These are phyloP conservation scores for Leccinum arenicola DNA, from an alignment of 768 basidiomycete genomes.

Conservation along the genomic window DNA sequence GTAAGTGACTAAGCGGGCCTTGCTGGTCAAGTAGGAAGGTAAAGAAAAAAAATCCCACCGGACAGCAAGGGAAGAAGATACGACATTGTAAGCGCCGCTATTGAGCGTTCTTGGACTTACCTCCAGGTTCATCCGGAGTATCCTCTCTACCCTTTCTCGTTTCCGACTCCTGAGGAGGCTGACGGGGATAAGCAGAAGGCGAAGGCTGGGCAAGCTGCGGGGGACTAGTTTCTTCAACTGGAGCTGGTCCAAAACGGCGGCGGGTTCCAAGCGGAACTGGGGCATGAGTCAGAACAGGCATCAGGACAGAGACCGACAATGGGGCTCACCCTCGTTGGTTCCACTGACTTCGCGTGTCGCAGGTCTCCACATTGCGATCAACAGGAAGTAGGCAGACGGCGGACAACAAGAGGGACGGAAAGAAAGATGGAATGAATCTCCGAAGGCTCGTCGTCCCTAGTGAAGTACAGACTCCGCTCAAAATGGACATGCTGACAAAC, in stretches of 20 bases:
- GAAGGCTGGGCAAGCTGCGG: constrained; percentile 87
- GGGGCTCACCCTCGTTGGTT: constrained; percentile 81
- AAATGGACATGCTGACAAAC: constrained; percentile 32
- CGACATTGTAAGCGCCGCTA: constrained; percentile 37
- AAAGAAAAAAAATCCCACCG: constrained; percentile 28
- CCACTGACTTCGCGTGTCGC: constrained; percentile 88
- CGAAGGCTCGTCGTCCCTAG: constrained; percentile 20
- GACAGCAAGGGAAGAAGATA: constrained; percentile 35
- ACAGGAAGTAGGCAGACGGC: constrained; percentile 29
- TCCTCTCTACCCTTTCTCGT: constrained; percentile 68
- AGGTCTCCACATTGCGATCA: constrained; percentile 76
- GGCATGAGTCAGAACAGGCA: constrained; percentile 13
- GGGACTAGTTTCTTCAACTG: constrained; percentile 75
- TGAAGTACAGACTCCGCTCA: constrained; percentile 34
- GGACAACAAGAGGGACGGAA: constrained; percentile 14
- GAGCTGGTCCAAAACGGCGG: constrained; percentile 88
- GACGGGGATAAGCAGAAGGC: constrained; percentile 80
- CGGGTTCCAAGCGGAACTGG: constrained; percentile 80
- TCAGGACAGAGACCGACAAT: constrained; percentile 3
- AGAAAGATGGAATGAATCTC: constrained; percentile 34
- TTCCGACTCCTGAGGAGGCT: constrained; percentile 52
- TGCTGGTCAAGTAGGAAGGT: constrained; percentile 30
- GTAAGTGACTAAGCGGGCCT: constrained; percentile 31
- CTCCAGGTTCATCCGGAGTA: constrained; percentile 64
- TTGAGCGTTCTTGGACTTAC: constrained; percentile 57